These are phyloP conservation scores for Fusarium chlamydosporum DNA, from an alignment of 2,329 filamentous ascomycete genomes.

Conservation along the genomic window DNA sequence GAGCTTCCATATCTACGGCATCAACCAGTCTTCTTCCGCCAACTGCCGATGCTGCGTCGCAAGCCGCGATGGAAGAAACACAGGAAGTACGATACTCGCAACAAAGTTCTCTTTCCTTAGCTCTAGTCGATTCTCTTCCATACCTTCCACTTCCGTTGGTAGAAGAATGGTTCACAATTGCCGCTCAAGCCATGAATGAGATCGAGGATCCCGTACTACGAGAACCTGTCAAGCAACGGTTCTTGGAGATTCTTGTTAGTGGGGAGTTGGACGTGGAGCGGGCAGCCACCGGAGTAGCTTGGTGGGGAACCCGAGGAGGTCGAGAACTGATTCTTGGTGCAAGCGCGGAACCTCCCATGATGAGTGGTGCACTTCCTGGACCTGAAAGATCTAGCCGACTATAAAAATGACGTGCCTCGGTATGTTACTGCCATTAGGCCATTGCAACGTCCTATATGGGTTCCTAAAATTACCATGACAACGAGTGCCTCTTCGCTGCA, in stretches of 20 bases:
- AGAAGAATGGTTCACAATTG: constrained; percentile 83
- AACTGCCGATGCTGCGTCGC: constrained; percentile 56
- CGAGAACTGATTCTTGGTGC: constrained; percentile 63
- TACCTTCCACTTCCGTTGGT: constrained; percentile 78
- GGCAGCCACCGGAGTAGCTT: constrained; percentile 81
- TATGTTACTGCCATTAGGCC: constrained; percentile 4
- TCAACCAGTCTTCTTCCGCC: constrained; percentile 60
- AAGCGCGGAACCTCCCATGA: constrained; percentile 56
- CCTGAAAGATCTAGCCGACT: constrained; percentile 55
- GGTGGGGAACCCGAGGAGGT: constrained; percentile 80
- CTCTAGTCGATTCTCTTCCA: constrained; percentile 83
- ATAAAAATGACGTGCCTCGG: constrained; percentile 45
- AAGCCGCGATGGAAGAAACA: constrained; percentile 47
- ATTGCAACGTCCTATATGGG: constrained; percentile 3
- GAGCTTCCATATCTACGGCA: constrained; percentile 70
- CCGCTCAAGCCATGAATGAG: constrained; percentile 75
- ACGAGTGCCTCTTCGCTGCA: neutral
- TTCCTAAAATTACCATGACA: neutral
- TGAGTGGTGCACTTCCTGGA: constrained; percentile 67
- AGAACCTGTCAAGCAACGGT: constrained; percentile 75
- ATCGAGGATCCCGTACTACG: constrained; percentile 74
- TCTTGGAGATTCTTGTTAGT: constrained; percentile 83
- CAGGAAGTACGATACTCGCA: constrained; percentile 71
- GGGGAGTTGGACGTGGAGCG: constrained; percentile 93
- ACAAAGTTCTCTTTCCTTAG: constrained; percentile 81